Evolutionary conservation across 1,284 basidiomycete species (phyloP), one percentile per base, ranked within the genome.

Genomic region (Neonothopanus nambi): DNA sequence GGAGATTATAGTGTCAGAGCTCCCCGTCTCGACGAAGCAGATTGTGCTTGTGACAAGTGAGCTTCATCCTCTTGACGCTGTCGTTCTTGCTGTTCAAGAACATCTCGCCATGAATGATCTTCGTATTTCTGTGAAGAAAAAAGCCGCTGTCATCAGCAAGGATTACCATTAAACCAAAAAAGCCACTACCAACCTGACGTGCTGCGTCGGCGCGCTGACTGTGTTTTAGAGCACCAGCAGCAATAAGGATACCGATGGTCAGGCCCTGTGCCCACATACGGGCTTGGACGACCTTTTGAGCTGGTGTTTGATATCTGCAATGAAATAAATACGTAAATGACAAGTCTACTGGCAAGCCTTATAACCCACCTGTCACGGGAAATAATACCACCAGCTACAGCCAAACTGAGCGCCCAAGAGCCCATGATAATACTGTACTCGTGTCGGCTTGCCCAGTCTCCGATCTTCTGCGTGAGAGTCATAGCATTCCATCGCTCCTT

Each of bases 241-340:
- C 84, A 50, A 94, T 83, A 36, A 93, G 69, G 39, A 92, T 77
- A 51, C 84, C 89, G 57, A 94, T 82, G 0, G 92, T 93, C 44
- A 92, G 70, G 8, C 87, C 88, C 63, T 90, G 88, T 1, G 88
- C 87, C 90, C 91, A 96, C 79, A 97, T 89, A 80, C 94, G 91
- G 45, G 92, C 91, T 73, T 96, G 94, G 0, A 97, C 94, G 55
- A 95, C 74, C 59, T 71, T 72, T 58, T 70, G 66, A 49, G 68
- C 54, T 47, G 66, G 61, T 2, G 69, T 70, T 52, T 70, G 71
- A 54, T 69, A 69, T 57, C 65, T 67, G 45, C 15, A 48, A 44
- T 33, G 24, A 44, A 11, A 15, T 43, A 7, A 52, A 26, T 15
- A 11, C 39, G 26, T 15, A 1, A 35, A 21, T 3, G 21, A 23